phyloP scores from a whole-genome alignment of 116 monocot species.

The Iris pallida region DNA sequence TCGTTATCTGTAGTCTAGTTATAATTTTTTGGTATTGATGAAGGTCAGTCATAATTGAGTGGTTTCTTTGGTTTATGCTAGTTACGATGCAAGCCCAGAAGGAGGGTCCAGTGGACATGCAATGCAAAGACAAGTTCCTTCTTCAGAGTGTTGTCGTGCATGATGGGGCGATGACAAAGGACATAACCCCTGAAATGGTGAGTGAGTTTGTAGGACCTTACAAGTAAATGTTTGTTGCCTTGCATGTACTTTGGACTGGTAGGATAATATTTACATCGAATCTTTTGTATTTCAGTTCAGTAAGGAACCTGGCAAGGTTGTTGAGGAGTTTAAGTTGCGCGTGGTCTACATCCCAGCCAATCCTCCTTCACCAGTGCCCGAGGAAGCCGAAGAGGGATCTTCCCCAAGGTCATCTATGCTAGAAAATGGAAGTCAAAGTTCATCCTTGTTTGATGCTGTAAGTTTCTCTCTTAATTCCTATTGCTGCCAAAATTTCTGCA shows the following conservation, averaged over 20 bases:
- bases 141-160: constrained; percentile 59
- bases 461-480: not conserved
- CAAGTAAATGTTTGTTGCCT: not conserved
- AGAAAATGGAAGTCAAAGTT: constrained; percentile 37
- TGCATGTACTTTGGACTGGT: not conserved
- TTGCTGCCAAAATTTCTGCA: not conserved
- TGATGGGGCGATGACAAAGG: constrained; percentile 40
- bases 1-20: not conserved
- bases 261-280: not conserved
- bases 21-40: not conserved
- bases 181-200: constrained; percentile 78
- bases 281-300: constrained; percentile 47
- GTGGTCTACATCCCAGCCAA: constrained; percentile 79
- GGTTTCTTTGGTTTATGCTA: constrained; percentile 8
- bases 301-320: constrained; percentile 58
- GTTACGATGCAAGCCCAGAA: constrained; percentile 93
- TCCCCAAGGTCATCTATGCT: constrained; percentile 47
- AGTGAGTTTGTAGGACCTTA: not conserved
- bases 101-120: constrained; percentile 62
- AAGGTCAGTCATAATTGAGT: not conserved
- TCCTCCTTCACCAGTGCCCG: constrained; percentile 89
- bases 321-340: constrained; percentile 71
- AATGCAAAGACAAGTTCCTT: constrained; percentile 90
- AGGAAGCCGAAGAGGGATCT: constrained; percentile 77
- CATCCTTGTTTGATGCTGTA: constrained; percentile 53